Base-by-base conservation (phyloP, 225 moss, liverwort and hornwort genomes). In the Sphagnum tenellum region DNA sequence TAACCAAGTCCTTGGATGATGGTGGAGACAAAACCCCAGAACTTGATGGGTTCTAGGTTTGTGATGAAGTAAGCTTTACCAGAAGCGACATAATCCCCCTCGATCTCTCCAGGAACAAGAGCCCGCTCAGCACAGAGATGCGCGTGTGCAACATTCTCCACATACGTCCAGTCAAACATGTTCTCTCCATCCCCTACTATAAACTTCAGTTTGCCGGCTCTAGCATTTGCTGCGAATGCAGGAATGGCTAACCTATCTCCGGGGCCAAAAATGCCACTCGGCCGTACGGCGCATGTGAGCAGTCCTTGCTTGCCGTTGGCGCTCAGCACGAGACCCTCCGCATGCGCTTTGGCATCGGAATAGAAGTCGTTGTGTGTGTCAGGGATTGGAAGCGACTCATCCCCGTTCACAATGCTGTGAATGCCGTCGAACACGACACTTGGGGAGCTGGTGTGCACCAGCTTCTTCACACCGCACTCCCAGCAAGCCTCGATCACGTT, bases 261-360 rank as follows among this genome's bases (percentile, higher is more conserved):
- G 5, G 96, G 96, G 5, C 96, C 96, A 69, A 98, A 98, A 11
- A 98, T 82, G 50, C 92, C 96, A 62, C 96, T 98, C 11, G 96
- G 96, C 1, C 96, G 88, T 47, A 98, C 60, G 8, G 92, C 90
- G 65, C 92, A 92, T 1, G 95, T 92, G 44, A 81, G 76, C 14
- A 92, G 77, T 0, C 81, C 83, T 45, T 75, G 69, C 61, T 73
- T 74, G 11, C 90, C 87, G 48, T 92, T 92, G 0, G 88, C 79
- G 59, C 78, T 77, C 62, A 98, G 77, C 50, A 92, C 92, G 45
- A 98, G 47, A 1, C 89, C 87, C 78, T 98, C 96, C 4, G 88
- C 96, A 50, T 92, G 88, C 45, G 96, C 92, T 64, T 92, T 98
- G 9, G 83, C 77, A 64, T 90, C 92, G 1, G 92, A 87, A 72